Conservation (phyloP, 768 basidiomycete species). For the Pleurotus sapidus region DNA sequence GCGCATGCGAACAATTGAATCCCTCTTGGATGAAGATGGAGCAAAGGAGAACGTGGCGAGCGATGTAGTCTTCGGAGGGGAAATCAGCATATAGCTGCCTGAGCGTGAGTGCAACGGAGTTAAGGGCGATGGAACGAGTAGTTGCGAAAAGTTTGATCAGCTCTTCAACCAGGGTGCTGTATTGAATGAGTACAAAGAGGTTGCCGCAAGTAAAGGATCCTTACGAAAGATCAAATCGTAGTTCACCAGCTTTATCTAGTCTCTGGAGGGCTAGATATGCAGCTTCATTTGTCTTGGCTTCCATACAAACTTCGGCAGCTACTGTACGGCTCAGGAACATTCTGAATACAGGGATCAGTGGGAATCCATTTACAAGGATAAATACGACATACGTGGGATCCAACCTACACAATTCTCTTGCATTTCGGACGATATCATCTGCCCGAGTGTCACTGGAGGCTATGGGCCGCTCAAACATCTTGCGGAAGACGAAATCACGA, state of each 20-base stretch:
- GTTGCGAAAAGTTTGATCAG: constrained; percentile 72
- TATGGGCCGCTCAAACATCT: constrained; percentile 71
- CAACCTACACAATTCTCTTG: constrained; percentile 67
- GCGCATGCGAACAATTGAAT: constrained; percentile 16
- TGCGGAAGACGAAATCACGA: constrained; percentile 83
- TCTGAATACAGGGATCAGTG: constrained; percentile 29
- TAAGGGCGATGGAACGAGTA: constrained; percentile 60
- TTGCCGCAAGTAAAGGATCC: constrained; percentile 16
- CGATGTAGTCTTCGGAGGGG: constrained; percentile 54
- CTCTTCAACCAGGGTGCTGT: constrained; percentile 56
- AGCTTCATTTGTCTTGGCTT: constrained; percentile 66
- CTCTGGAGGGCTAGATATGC: constrained; percentile 68
- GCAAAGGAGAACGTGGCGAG: constrained; percentile 73
- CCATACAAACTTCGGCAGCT: constrained; percentile 83
- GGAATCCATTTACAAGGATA: neutral
- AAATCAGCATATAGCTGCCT: constrained; percentile 67
- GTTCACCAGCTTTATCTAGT: constrained; percentile 59
- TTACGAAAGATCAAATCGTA: constrained; percentile 69
- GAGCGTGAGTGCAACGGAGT: constrained; percentile 47
- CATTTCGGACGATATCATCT: constrained; percentile 66
- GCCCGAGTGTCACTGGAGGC: constrained; percentile 47
- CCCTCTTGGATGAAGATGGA: constrained; percentile 46
- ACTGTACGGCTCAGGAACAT: constrained; percentile 84
- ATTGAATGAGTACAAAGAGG: constrained; percentile 7
- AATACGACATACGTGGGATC: constrained; percentile 54